Evolutionary conservation across 768 basidiomycete genomes (phyloP).

Genomic region (Trametes villosa): DNA sequence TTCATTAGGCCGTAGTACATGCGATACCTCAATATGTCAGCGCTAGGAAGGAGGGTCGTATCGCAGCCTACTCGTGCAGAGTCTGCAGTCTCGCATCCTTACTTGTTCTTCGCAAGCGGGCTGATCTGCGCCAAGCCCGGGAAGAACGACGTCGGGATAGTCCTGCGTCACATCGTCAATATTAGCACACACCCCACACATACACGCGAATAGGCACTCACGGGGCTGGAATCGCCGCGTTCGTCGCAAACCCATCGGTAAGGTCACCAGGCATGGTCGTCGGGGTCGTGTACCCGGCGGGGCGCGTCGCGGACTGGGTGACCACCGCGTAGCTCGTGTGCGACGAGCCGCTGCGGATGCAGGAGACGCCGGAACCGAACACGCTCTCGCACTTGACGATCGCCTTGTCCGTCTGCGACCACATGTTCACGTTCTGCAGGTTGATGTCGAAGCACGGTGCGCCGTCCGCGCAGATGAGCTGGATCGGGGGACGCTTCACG

Average conservation of each 20-base stretch:
- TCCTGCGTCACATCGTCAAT: slow-evolving; percentile 6
- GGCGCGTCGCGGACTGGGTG: slow-evolving; percentile 29
- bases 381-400: slow-evolving; percentile 35
- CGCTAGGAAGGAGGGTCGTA: too few species aligned
- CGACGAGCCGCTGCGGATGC: slow-evolving; percentile 29
- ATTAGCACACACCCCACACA: background rate
- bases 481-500: slow-evolving; percentile 30
- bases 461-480: slow-evolving; percentile 32
- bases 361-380: slow-evolving; percentile 33
- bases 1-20: too few species aligned
- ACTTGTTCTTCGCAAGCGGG: slow-evolving; percentile 30
- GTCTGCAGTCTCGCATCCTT: too few species aligned
- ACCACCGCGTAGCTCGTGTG: slow-evolving; percentile 29
- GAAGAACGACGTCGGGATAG: slow-evolving; percentile 33
- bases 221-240: slow-evolving; percentile 32
- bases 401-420: slow-evolving; percentile 32
- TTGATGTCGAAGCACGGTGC: slow-evolving; percentile 34
- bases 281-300: slow-evolving; percentile 34
- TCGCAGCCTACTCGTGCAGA: too few species aligned
- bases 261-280: slow-evolving; percentile 33
- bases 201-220: slow-evolving; percentile 12
- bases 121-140: slow-evolving; percentile 32
- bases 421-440: slow-evolving; percentile 36
- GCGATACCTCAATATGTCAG: too few species aligned
- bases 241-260: slow-evolving; percentile 28